phyloP scores from a whole-genome alignment of 2,329 filamentous ascomycete species.

The Daldinia eschscholtzii region DNA sequence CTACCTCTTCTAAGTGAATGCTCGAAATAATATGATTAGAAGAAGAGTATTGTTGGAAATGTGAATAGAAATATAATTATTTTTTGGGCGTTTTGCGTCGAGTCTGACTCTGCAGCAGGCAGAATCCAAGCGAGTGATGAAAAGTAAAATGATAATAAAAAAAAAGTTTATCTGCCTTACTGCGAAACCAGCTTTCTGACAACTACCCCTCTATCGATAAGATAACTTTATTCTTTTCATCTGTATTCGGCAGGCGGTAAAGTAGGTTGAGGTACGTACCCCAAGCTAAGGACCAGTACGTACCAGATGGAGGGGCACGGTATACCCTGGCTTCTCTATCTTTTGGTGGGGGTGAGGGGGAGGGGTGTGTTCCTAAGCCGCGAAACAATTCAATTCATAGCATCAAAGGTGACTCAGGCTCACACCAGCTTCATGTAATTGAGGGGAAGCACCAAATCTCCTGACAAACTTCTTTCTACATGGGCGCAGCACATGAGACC shows the following conservation, averaged over 20 bases:
- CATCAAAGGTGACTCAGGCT: constrained; percentile 31
- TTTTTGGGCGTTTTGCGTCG: not conserved
- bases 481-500: not conserved
- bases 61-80: not conserved
- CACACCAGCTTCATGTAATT: constrained; percentile 11
- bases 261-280: constrained; percentile 1
- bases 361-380: constrained; percentile 19
- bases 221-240: constrained; percentile 20
- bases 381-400: constrained; percentile 21
- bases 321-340: constrained; percentile 17
- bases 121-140: not conserved
- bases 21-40: not conserved
- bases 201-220: constrained; percentile 29
- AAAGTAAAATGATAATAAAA: constrained; percentile 2
- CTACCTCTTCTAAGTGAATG: not conserved
- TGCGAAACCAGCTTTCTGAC: constrained; percentile 14
- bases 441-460: not conserved
- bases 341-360: constrained; percentile 14
- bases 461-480: not conserved
- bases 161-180: constrained; percentile 26
- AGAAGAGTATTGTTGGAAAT: not conserved
- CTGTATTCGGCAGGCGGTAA: constrained; percentile 30
- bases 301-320: constrained; percentile 17
- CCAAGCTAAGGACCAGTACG: not conserved
- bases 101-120: constrained; percentile 1